Evolutionary conservation across 2,329 filamentous ascomycete species (phyloP).

Genomic region (Alternaria brassicicola): DNA sequence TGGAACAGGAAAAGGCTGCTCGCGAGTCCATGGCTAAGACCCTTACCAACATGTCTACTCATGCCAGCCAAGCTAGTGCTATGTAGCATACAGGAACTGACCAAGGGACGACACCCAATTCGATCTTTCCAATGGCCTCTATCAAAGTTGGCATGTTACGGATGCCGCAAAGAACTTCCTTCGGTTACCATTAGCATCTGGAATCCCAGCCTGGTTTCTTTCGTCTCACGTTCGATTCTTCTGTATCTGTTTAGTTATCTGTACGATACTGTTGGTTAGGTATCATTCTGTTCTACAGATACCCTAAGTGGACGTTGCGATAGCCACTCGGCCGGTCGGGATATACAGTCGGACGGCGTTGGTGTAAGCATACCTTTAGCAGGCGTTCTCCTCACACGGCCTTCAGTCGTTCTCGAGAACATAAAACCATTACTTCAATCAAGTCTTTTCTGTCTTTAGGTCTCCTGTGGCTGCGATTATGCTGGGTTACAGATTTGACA

Average conservation of each 20-base stretch:
- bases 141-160: background rate
- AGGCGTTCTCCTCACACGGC: background rate
- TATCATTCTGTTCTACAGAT: too few relatives aligned
- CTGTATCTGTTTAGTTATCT: constrained; percentile 15
- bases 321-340: constrained; percentile 8
- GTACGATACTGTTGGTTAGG: too few relatives aligned
- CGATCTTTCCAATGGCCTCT: background rate
- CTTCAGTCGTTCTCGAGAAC: background rate
- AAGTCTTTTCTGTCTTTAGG: background rate
- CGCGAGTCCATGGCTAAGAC: constrained; percentile 61
- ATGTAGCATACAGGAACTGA: constrained; percentile 7
- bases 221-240: background rate
- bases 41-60: constrained; percentile 32
- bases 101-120: background rate
- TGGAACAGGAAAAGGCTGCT: constrained; percentile 81
- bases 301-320: constrained; percentile 11
- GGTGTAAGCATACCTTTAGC: background rate
- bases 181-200: background rate
- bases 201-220: background rate
- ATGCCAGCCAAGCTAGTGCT: constrained; percentile 19
- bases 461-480: background rate
- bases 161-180: background rate
- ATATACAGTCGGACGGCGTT: constrained; percentile 7
- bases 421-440: constrained; percentile 4
- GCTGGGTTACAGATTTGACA: background rate